Evolutionary conservation across 805 yeast species (phyloP).

Genomic region (Metschnikowia kunwiensis): DNA sequence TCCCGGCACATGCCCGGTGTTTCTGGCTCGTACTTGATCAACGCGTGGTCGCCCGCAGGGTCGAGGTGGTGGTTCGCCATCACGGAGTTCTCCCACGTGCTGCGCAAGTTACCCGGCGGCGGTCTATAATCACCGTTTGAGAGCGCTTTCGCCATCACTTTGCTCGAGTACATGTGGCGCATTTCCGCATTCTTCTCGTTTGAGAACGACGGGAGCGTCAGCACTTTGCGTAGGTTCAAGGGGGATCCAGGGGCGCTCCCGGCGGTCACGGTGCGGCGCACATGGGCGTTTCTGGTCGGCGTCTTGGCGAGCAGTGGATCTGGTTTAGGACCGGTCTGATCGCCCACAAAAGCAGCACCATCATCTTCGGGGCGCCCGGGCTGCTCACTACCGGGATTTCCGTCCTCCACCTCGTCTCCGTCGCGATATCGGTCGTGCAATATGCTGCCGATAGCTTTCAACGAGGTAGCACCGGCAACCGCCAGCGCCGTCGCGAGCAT

Average conservation of each 20-base stretch:
- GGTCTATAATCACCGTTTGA: constrained; percentile 4
- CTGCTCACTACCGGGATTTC: too few species aligned
- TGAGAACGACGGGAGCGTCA: neutral
- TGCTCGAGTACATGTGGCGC: constrained; percentile 3
- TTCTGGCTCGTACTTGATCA: constrained; percentile 15
- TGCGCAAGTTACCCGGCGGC: constrained; percentile 15
- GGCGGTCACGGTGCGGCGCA: neutral
- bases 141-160: constrained; percentile 9
- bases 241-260: too few species aligned
- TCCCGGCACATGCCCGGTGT: constrained; percentile 4
- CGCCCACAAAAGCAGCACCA: too few species aligned
- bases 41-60: constrained; percentile 10
- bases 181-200: neutral
- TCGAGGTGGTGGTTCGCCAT: constrained; percentile 18
- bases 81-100: constrained; percentile 30
- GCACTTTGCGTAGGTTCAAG: neutral
- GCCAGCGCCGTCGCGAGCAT: constrained; percentile 31
- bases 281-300: too few species aligned
- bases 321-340: too few species aligned
- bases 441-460: constrained; percentile 12
- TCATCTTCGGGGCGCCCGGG: too few species aligned
- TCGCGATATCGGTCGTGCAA: constrained; percentile 7
- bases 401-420: neutral
- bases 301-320: too few species aligned
- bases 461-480: constrained; percentile 25